Conservation (phyloP, 2,329 filamentous ascomycete genomes). For the Fusarium equiseti region DNA sequence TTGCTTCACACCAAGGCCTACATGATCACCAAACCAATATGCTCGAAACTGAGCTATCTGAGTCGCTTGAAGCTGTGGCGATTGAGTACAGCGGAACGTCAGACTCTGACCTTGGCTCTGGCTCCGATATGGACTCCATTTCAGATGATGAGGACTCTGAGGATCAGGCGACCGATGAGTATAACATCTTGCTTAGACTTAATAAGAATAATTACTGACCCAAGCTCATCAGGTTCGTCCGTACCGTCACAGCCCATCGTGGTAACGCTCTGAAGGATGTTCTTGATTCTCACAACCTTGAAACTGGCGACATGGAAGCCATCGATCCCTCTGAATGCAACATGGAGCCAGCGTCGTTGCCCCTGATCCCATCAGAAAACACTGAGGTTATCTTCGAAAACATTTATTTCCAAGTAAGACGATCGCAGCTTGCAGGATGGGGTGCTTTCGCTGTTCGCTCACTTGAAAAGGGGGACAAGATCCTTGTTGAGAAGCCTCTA, state of each 20-base stretch:
- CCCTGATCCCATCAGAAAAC: slow-evolving; percentile 4
- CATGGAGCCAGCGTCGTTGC: slow-evolving; percentile 4
- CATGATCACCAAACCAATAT: slow-evolving; percentile 12
- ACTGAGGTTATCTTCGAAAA: slow-evolving; percentile 52
- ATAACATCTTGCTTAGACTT: not conserved
- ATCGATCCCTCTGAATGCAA: not conserved
- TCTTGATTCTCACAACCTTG: slow-evolving; percentile 17
- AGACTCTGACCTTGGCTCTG: slow-evolving; percentile 38
- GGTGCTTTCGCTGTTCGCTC: slow-evolving; percentile 60
- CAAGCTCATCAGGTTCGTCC: slow-evolving; percentile 27
- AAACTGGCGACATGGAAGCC: slow-evolving; percentile 22
- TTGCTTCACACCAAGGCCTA: slow-evolving; percentile 3
- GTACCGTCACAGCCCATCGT: slow-evolving; percentile 28
- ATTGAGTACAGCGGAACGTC: slow-evolving; percentile 36
- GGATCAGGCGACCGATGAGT: slow-evolving; percentile 42
- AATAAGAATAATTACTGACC: not conserved
- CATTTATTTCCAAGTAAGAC: slow-evolving; percentile 55
- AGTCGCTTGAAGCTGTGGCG: slow-evolving; percentile 6
- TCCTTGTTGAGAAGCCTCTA: slow-evolving; percentile 61
- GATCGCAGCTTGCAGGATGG: slow-evolving; percentile 58
- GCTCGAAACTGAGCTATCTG: not conserved
- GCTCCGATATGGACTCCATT: slow-evolving; percentile 38
- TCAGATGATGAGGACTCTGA: slow-evolving; percentile 42
- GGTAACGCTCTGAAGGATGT: slow-evolving; percentile 10
- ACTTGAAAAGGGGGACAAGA: slow-evolving; percentile 54